A percentile compares a stretch with the other conserved stretches of the same genome.
These are phyloP conservation scores for Tubosaeta brunneosetosa DNA, from an alignment of 768 basidiomycete genomes.

Conservation along the genomic window DNA sequence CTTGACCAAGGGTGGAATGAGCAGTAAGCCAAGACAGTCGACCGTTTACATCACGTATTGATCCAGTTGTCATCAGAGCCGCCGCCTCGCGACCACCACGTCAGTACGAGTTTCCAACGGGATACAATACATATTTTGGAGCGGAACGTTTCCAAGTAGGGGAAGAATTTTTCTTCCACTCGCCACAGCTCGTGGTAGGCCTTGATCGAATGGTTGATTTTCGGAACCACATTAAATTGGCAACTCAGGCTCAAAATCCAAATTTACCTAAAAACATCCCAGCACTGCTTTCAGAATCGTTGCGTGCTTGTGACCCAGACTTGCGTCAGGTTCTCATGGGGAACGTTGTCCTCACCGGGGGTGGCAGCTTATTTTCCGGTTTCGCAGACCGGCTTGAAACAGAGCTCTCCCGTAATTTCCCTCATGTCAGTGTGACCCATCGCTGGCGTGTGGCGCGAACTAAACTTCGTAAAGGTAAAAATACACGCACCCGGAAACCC, in stretches of 20 bases:
- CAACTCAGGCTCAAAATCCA: constrained; percentile 47
- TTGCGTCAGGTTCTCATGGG: constrained; percentile 84
- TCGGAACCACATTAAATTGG: constrained; percentile 6
- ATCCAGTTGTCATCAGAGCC: constrained; percentile 37
- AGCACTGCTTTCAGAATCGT: constrained; percentile 67
- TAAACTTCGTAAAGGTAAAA: constrained; percentile 59
- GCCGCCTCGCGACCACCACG: constrained; percentile 53
- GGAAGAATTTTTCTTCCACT: constrained; percentile 85
- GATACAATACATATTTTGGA: constrained; percentile 81
- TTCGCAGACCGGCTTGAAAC: constrained; percentile 76
- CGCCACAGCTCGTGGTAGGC: constrained; percentile 48
- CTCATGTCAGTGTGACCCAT: constrained; percentile 55
- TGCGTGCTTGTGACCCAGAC: constrained; percentile 87
- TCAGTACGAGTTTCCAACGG: constrained; percentile 94
- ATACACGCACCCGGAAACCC: constrained; percentile 91
- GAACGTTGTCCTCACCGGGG: constrained; percentile 95
- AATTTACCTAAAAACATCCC: constrained; percentile 73
- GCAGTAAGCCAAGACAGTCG: constrained; percentile 47
- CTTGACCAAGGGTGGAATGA: constrained; percentile 87
- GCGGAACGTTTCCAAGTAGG: constrained; percentile 77
- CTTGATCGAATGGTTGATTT: neutral
- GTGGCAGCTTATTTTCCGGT: constrained; percentile 82
- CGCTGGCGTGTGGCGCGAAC: neutral
- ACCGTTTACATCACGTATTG: neutral
- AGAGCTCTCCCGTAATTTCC: constrained; percentile 72